A percentile compares a stretch with the other conserved stretches of the same genome.
Evolutionary conservation across 164 flowering plant species (phyloP).

Genomic region (Aristolochia fimbriata): DNA sequence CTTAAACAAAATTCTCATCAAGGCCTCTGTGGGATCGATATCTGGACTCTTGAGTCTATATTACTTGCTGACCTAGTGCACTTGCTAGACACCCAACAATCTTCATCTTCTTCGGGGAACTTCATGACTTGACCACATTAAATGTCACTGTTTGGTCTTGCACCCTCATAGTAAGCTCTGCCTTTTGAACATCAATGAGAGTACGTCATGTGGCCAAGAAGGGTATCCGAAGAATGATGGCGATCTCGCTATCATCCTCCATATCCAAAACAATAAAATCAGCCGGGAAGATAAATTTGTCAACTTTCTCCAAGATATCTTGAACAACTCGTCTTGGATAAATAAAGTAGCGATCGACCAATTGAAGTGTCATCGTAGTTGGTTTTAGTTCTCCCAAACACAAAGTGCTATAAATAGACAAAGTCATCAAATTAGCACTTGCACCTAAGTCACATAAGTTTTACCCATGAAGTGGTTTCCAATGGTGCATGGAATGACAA

Average conservation of each 20-base stretch:
- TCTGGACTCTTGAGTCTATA: too few species aligned
- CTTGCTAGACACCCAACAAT: too few species aligned
- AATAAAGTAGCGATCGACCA: not conserved
- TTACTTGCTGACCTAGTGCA: too few species aligned
- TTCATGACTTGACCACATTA: too few species aligned
- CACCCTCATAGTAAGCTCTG: not conserved
- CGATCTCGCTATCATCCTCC: conserved; percentile 5
- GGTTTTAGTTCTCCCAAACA: too few species aligned
- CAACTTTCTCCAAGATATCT: conserved; percentile 5
- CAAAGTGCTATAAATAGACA: not conserved
- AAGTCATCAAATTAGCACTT: conserved; percentile 9
- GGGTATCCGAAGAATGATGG: conserved; percentile 4
- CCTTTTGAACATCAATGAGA: conserved; percentile 5
- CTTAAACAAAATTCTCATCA: too few species aligned
- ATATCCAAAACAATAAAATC: conserved; percentile 10
- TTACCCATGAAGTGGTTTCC: not conserved
- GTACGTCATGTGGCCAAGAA: conserved; percentile 7
- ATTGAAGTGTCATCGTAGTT: too few species aligned
- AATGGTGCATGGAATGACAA: conserved; percentile 7
- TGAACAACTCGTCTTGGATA: not conserved
- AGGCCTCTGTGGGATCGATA: too few species aligned
- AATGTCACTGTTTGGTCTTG: too few species aligned
- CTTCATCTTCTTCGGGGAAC: too few species aligned
- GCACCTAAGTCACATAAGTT: conserved; percentile 9
- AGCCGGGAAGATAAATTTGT: conserved; percentile 7